Evolutionary conservation across 1,284 basidiomycete genomes (phyloP), one percentile per base, ranked within the genome.

Genomic region (Naganishia albida): DNA sequence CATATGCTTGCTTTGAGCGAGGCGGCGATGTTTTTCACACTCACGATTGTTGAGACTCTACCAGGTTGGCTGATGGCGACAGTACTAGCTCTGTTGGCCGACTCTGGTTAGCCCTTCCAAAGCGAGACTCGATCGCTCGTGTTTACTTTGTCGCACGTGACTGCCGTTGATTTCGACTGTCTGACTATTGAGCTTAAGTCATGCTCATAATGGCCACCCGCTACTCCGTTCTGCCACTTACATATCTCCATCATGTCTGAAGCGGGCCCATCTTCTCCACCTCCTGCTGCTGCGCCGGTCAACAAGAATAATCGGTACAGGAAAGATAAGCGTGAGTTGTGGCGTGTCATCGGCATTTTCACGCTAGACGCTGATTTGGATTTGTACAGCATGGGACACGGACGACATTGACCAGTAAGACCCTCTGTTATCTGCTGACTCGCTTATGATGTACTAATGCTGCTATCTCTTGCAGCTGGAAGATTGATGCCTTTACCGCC

Each of bases 361-460:
- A 2, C 20, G 13, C 8, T 15, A 15, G 2, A 16, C 12, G 28
- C 7, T 23, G 6, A 38, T 39, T 38, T 13, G 20, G 13, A 23
- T 42, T 16, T 23, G 28, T 25, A 28, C 74, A 94, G 93, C 92
- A 73, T 99, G 95, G 96, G 95, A 99, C 78, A 96, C 93, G 52
- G 94, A 98, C 76, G 93, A 97, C 72, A 93, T 98, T 78, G 91
- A 99, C 83, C 95, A 98, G 89, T 94, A 79, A 87, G 90, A n/a
- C 80, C 30, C 2, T 2, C 3, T 2, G 13, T 25, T 48, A 7
- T 6, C 1, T 42, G 16, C 20, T 54, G 23, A 16, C 12, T 1
- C 12, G 15, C 34, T 18, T 2, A 23, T 28, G 18, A 2, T 34
- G 12, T 48, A 38, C 43, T 13, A 39, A 7, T 50, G 39, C 0